Conservation (phyloP, 306 rosid species). For the Cicer pinnatifidum region DNA sequence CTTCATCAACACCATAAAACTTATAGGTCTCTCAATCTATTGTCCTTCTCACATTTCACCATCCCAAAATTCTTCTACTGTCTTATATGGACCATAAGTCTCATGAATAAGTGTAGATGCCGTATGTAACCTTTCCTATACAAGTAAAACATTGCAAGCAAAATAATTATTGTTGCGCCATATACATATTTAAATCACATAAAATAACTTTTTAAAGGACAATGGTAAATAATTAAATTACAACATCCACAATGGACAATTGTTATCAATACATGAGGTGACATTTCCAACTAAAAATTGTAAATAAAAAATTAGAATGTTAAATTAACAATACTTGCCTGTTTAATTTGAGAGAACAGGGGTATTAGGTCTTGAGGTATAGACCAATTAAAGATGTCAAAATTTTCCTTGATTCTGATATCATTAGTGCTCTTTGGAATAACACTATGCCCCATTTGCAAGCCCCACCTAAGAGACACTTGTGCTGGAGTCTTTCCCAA, state of each 20-base stretch:
- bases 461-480: conserved; percentile 81
- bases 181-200: too few relatives aligned
- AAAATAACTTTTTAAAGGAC: too few relatives aligned
- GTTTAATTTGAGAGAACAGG: conserved; percentile 58
- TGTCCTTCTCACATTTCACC: conserved; percentile 52
- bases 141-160: too few relatives aligned
- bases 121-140: too few relatives aligned
- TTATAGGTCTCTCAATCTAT: too few relatives aligned
- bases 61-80: conserved; percentile 66
- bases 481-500: conserved; percentile 74
- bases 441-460: conserved; percentile 71
- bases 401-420: conserved; percentile 65
- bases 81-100: conserved; percentile 51
- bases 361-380: conserved; percentile 62
- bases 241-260: too few relatives aligned
- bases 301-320: too few relatives aligned
- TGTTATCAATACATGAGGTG: too few relatives aligned
- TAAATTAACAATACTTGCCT: conserved; percentile 45
- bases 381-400: conserved; percentile 68
- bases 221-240: too few relatives aligned
- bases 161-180: too few relatives aligned
- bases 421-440: conserved; percentile 74
- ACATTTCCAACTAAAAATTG: too few relatives aligned
- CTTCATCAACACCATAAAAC: too few relatives aligned
- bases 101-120: conserved; percentile 38